These are phyloP conservation scores for Alternaria angustiovoidea DNA, from an alignment of 2,329 filamentous ascomycete genomes.

Conservation along the genomic window DNA sequence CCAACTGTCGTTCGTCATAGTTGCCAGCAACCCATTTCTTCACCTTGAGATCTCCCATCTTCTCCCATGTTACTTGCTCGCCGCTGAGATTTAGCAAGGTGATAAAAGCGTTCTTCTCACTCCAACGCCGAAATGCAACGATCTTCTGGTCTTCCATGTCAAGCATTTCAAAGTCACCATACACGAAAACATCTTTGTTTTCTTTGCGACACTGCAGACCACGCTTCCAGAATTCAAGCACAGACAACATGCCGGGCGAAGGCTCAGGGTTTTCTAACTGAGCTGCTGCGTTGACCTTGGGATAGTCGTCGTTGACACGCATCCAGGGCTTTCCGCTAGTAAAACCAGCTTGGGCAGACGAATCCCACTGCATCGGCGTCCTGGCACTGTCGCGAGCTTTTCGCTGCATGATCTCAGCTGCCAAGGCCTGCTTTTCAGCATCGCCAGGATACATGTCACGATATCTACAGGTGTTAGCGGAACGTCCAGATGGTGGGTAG, in stretches of 20 bases:
- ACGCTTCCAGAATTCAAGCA: constrained; percentile 69
- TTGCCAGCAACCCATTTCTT: constrained; percentile 50
- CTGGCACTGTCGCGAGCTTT: constrained; percentile 73
- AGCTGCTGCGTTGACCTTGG: constrained; percentile 63
- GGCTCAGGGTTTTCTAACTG: constrained; percentile 54
- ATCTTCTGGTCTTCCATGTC: constrained; percentile 54
- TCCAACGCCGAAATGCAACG: constrained; percentile 46
- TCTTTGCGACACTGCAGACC: constrained; percentile 64
- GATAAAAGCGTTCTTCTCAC: constrained; percentile 35
- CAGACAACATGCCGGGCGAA: constrained; percentile 51
- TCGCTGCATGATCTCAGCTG: constrained; percentile 58
- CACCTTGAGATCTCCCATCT: constrained; percentile 36
- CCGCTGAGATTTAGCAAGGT: constrained; percentile 48
- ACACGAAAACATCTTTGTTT: constrained; percentile 67
- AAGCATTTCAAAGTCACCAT: constrained; percentile 66
- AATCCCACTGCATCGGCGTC: constrained; percentile 73
- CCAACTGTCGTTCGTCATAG: constrained; percentile 41
- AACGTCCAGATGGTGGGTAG: not conserved
- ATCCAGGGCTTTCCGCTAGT: constrained; percentile 67
- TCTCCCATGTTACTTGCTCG: constrained; percentile 39
- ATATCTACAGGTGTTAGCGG: constrained; percentile 30
- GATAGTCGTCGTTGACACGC: constrained; percentile 65
- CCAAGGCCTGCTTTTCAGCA: constrained; percentile 36
- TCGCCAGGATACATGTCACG: constrained; percentile 40
- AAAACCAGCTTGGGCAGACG: constrained; percentile 67